These are phyloP conservation scores for Capsella bursapastoris DNA, from an alignment of 345 rosid species.

Conservation along the genomic window DNA sequence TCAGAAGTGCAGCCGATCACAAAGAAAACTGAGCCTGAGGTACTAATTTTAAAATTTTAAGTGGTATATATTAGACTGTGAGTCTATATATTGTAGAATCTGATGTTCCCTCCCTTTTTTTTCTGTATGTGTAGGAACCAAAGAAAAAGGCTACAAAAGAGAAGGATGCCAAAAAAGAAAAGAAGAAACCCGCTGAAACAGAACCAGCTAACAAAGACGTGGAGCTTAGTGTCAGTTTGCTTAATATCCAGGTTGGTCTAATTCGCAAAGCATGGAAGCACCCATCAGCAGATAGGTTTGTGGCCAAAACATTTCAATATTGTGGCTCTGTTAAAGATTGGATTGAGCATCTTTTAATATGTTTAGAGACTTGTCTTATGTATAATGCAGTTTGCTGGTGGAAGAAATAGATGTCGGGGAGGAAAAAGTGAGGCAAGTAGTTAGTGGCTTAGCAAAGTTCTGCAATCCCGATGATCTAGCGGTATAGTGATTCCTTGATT, in stretches of 20 bases:
- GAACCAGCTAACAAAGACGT: constrained; percentile 67
- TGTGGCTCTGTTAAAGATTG: constrained; percentile 8
- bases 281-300: constrained; percentile 97
- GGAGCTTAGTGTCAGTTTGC: constrained; percentile 87
- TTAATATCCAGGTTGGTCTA: constrained; percentile 86
- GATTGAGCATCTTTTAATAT: constrained; percentile 15
- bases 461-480: constrained; percentile 77
- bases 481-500: constrained; percentile 53
- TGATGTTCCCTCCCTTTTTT: not conserved
- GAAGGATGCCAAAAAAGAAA: constrained; percentile 62
- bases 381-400: constrained; percentile 77
- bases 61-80: constrained; percentile 4
- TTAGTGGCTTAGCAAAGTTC: constrained; percentile 95
- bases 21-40: constrained; percentile 59
- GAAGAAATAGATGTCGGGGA: constrained; percentile 97
- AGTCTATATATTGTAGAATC: constrained; percentile 12
- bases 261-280: constrained; percentile 95
- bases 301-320: constrained; percentile 32
- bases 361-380: not conserved
- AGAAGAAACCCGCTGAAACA: constrained; percentile 61
- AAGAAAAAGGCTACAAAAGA: constrained; percentile 61
- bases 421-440: constrained; percentile 88
- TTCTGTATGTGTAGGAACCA: constrained; percentile 28
- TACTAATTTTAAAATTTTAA: constrained; percentile 33
- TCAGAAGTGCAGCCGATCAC: constrained; percentile 45